These are phyloP conservation scores for Eucalyptus cladocalyx DNA, from an alignment of 345 rosid species.

Conservation along the genomic window DNA sequence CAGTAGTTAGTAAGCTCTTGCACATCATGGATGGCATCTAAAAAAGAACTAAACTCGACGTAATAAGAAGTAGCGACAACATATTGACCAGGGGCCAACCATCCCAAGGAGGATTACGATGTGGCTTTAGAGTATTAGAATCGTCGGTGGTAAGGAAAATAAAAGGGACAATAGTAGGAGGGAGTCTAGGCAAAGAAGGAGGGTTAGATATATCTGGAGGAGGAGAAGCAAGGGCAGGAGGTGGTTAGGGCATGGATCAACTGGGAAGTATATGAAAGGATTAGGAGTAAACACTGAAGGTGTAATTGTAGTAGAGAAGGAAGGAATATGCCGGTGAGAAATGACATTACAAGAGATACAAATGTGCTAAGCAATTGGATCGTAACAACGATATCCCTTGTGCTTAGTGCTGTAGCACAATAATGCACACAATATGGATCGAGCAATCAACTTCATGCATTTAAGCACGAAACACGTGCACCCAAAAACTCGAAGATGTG, in stretches of 20 bases:
- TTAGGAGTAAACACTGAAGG: not conserved
- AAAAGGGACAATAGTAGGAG: no score
- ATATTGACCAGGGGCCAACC: no score
- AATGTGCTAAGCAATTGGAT: not conserved
- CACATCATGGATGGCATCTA: no score
- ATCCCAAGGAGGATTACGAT: no score
- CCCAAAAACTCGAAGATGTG: not conserved
- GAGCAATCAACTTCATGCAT: not conserved
- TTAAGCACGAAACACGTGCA: not conserved
- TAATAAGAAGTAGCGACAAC: no score
- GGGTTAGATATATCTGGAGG: no score
- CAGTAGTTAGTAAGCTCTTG: no score
- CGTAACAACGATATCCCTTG: not conserved
- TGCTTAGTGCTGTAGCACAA: not conserved
- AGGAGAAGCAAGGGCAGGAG: no score
- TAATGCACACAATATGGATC: not conserved
- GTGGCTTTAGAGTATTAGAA: no score
- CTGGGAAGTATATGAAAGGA: not conserved
- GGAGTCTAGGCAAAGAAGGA: no score
- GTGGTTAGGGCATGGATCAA: not conserved
- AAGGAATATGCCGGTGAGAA: not conserved
- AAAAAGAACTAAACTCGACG: no score
- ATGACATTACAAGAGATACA: not conserved
- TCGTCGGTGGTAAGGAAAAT: no score
- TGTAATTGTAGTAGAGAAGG: not conserved